A percentile compares a stretch with the other conserved stretches of the same genome.
Evolutionary conservation across 1,139 yeast species (phyloP).

Genomic region (Dujonia santamariae): DNA sequence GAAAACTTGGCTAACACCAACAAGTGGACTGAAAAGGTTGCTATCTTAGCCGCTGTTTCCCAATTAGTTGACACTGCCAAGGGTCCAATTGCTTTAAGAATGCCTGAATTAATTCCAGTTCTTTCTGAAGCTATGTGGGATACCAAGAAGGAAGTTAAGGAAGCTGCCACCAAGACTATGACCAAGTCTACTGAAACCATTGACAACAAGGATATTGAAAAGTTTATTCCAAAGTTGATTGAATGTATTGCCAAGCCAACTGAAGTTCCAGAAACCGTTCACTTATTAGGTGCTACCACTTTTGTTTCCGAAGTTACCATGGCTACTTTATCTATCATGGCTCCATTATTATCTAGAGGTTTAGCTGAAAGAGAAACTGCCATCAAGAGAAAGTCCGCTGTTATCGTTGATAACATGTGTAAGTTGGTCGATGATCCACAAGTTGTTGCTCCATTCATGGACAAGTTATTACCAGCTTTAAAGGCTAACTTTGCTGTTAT

Average conservation of each 20-base stretch:
- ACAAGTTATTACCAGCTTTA: constrained; percentile 92
- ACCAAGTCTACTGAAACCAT: constrained; percentile 96
- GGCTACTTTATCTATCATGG: constrained; percentile 99
- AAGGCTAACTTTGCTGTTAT: constrained; percentile 90
- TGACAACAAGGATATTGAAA: constrained; percentile 99
- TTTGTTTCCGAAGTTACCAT: constrained; percentile 99
- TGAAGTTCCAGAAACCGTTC: constrained; percentile 98
- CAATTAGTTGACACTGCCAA: constrained; percentile 92
- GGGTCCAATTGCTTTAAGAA: constrained; percentile 94
- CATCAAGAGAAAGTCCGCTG: constrained; percentile 99
- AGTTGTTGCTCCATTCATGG: constrained; percentile 98
- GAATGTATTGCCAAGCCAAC: constrained; percentile 95
- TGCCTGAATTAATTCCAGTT: constrained; percentile 98
- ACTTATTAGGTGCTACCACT: constrained; percentile 98
- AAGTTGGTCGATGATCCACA: constrained; percentile 99
- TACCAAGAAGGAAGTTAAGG: constrained; percentile 97
- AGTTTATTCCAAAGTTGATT: constrained; percentile 97
- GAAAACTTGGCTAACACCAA: constrained; percentile 66
- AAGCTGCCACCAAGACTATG: constrained; percentile 93
- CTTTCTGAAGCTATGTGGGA: constrained; percentile 99
- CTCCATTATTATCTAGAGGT: constrained; percentile 98
- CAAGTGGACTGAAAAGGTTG: constrained; percentile 99
- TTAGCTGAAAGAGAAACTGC: constrained; percentile 99
- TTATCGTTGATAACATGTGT: constrained; percentile 99
- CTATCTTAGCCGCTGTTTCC: constrained; percentile 79